Percentiles rank a stretch among this genome's conserved stretches.
Evolutionary conservation across 1,284 basidiomycete genomes (phyloP).

Genomic region (Rhodofomes roseus): DNA sequence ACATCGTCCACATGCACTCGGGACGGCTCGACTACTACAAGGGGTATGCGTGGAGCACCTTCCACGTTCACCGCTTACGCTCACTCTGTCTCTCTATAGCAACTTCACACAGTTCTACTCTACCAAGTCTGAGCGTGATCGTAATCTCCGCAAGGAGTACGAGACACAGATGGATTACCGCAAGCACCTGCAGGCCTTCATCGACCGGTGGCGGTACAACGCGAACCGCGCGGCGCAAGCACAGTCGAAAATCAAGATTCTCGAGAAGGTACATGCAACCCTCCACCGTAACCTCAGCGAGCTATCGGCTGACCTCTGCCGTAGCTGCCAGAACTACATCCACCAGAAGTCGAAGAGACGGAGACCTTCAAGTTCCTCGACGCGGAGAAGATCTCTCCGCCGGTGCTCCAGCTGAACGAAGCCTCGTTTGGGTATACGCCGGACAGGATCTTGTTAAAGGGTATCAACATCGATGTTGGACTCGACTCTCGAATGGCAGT

Average conservation of each 20-base stretch:
- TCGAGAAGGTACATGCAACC: constrained; percentile 71
- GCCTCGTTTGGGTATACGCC: constrained; percentile 89
- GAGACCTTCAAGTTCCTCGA: constrained; percentile 95
- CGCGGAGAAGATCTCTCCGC: constrained; percentile 94
- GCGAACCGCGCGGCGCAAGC: constrained; percentile 70
- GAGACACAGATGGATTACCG: constrained; percentile 95
- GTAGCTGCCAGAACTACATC: constrained; percentile 86
- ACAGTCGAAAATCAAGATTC: constrained; percentile 90
- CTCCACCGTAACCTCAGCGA: not conserved
- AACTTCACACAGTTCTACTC: constrained; percentile 99
- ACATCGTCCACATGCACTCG: constrained; percentile 97
- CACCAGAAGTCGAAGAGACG: constrained; percentile 86
- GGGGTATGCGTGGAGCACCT: constrained; percentile 43
- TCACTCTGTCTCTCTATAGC: constrained; percentile 38
- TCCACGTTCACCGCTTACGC: not conserved
- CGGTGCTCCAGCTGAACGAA: constrained; percentile 91
- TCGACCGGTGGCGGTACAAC: constrained; percentile 95
- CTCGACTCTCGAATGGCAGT: constrained; percentile 89
- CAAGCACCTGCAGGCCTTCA: constrained; percentile 95
- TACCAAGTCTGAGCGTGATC: constrained; percentile 93
- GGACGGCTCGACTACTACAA: constrained; percentile 93
- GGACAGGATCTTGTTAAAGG: constrained; percentile 78
- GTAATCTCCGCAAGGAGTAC: constrained; percentile 91
- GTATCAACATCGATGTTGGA: constrained; percentile 87
- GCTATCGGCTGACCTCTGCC: not conserved